phyloP scores from a whole-genome alignment of 164 flowering plant genomes.

The Umbellularia californica region DNA sequence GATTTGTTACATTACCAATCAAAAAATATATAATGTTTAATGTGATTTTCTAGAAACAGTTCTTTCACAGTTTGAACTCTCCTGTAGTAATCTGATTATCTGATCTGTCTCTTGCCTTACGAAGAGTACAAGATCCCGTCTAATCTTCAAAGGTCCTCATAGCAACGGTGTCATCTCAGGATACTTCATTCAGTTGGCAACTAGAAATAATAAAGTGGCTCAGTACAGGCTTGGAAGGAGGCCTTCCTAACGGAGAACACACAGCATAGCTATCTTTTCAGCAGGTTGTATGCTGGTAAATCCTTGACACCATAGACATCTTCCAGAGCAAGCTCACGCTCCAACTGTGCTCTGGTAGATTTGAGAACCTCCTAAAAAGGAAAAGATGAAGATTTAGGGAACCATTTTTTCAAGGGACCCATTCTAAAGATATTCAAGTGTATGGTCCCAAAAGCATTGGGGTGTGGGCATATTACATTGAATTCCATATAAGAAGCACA shows the following conservation, averaged over 20 bases:
- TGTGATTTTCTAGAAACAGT: too few relatives aligned
- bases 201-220: background rate
- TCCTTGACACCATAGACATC: slow-evolving; percentile 52
- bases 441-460: background rate
- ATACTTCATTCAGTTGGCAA: too few relatives aligned
- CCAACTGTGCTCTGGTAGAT: slow-evolving; percentile 67
- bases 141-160: background rate
- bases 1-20: too few relatives aligned
- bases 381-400: background rate
- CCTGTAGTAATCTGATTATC: too few relatives aligned
- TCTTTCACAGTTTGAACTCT: too few relatives aligned
- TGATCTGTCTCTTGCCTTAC: background rate
- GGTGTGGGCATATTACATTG: slow-evolving; percentile 33
- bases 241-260: background rate
- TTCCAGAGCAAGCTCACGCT: slow-evolving; percentile 66
- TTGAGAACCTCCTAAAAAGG: slow-evolving; percentile 69
- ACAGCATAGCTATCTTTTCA: slow-evolving; percentile 17
- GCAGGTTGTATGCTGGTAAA: slow-evolving; percentile 64
- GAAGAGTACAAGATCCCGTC: background rate
- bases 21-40: too few relatives aligned
- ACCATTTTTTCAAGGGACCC: background rate
- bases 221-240: slow-evolving; percentile 1
- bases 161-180: too few relatives aligned
- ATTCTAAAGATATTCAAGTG: background rate
- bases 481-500: slow-evolving; percentile 84